These are phyloP conservation scores for Naegleria fowleri DNA, from an alignment of 208 protist species.

Conservation along the genomic window DNA sequence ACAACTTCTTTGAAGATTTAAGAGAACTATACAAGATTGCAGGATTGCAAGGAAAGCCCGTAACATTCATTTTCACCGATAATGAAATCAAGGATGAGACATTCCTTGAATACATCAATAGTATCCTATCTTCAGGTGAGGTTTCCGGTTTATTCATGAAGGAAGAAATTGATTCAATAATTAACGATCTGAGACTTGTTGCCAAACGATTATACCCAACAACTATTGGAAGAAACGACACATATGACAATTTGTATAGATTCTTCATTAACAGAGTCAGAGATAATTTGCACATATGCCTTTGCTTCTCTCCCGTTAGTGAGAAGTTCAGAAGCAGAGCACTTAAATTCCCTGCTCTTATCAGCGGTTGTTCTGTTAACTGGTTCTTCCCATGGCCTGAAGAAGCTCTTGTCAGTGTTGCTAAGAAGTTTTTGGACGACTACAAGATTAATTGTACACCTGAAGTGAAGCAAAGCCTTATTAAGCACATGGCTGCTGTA, in stretches of 20 bases:
- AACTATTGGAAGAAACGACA: conserved; percentile 79
- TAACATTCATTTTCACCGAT: conserved; percentile 95
- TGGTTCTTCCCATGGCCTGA: conserved; percentile 97
- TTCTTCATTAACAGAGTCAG: conserved; percentile 94
- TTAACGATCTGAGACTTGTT: conserved; percentile 83
- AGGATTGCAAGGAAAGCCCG: conserved; percentile 65
- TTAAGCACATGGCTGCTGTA: conserved; percentile 80
- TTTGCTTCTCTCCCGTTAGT: conserved; percentile 95
- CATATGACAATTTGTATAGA: conserved; percentile 86
- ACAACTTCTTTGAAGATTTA: conserved; percentile 85
- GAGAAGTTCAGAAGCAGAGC: conserved; percentile 89
- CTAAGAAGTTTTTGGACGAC: conserved; percentile 68
- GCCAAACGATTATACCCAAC: conserved; percentile 87
- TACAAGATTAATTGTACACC: conserved; percentile 84
- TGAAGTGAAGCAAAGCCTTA: conserved; percentile 72
- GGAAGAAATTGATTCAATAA: conserved; percentile 90
- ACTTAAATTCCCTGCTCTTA: conserved; percentile 92
- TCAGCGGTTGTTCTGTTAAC: conserved; percentile 93
- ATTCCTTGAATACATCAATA: conserved; percentile 97
- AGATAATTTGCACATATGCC: conserved; percentile 90
- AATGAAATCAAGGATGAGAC: conserved; percentile 95
- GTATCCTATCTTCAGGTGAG: conserved; percentile 84
- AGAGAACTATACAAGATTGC: conserved; percentile 77
- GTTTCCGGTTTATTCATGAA: conserved; percentile 94
- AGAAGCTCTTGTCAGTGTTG: conserved; percentile 85